Base-by-base conservation (phyloP, 2,329 filamentous ascomycete genomes). In the Juglanconis oblonga region DNA sequence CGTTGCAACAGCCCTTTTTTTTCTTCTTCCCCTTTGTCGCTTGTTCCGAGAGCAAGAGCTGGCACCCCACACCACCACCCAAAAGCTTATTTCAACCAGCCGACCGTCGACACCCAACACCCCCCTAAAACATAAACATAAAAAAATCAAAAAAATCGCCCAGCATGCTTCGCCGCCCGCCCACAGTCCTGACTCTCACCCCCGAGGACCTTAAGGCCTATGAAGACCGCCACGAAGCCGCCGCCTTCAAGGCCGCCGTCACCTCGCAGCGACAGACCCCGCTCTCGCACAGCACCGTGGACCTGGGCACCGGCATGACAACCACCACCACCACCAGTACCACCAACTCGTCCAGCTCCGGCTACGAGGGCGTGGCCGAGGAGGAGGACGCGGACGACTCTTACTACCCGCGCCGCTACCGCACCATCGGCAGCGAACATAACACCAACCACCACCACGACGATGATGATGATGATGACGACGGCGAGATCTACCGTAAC, bases 161-260 rank as follows among this genome's bases (percentile, higher is more conserved):
- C 33, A 53, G 40, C 29, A 73, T 77, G 73, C 69, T 74, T n/a
- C 72, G 73, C 57, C 70, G 88, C 50, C 82, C 85, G 14, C 82
- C 88, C 10, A 92, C 89, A 51, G 83, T 83, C 13, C 84, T 92
- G 64, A 78, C 81, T 57, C 82, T 91, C 64, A 91, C 88, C 2
- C 79, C 85, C 52, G 86, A 90, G 69, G 89, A 92, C 72, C 80
- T 91, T 44, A 86, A 87, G 44, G 78, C 82, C 57, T 91, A 90
- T 74, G 88, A 91, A 69, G 86, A 88, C 71, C 80, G 86, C 62
- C 77, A 76, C 31, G 68, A 69, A 44, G 73, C 73, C 56, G 73
- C 79, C 62, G 75, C 74, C 36, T 70, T 72, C 14, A 52, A 62
- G 9, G 50, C 62, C 40, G 36, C 57, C n/a, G 17, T 35, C 44